phyloP scores from a whole-genome alignment of 768 basidiomycete species.

The Fomitopsis pulvina region DNA sequence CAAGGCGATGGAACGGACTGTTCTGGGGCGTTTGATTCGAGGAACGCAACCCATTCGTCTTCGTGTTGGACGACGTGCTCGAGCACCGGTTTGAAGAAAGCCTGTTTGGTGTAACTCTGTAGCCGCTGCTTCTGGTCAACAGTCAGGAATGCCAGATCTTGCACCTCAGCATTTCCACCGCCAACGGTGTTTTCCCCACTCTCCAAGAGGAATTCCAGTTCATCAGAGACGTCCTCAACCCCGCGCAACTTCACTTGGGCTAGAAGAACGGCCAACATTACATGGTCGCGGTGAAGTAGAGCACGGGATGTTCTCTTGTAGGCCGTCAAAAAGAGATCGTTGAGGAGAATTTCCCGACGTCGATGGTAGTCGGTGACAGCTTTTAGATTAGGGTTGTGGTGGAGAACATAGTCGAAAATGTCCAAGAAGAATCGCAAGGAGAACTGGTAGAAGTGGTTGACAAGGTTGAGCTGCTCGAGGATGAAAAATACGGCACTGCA shows the following conservation, averaged over 20 bases:
- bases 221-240: conserved; percentile 72
- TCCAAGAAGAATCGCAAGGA: conserved; percentile 97
- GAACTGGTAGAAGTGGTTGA: conserved; percentile 99
- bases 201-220: conserved; percentile 89
- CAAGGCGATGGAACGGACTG: conserved; percentile 67
- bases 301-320: conserved; percentile 89
- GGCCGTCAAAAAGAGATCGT: conserved; percentile 84
- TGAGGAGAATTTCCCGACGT: conserved; percentile 75
- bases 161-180: conserved; percentile 25
- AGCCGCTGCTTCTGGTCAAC: conserved; percentile 66
- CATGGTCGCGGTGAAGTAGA: conserved; percentile 82
- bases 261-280: conserved; percentile 85
- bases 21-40: conserved; percentile 64
- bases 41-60: conserved; percentile 65
- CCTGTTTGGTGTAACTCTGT: conserved; percentile 61
- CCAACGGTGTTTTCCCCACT: conserved; percentile 56
- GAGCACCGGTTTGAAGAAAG: conserved; percentile 73
- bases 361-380: conserved; percentile 64
- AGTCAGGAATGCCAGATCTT: conserved; percentile 45
- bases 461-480: conserved; percentile 85
- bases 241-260: conserved; percentile 85
- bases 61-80: conserved; percentile 53
- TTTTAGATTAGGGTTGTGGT: conserved; percentile 86
- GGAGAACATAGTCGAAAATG: conserved; percentile 93
- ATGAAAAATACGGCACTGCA: conserved; percentile 98